Percentiles rank a stretch among this genome's conserved stretches.
Evolutionary conservation across 176 grass and related monocot genomes (phyloP).

Genomic region (Eremochloa ophiuroides): DNA sequence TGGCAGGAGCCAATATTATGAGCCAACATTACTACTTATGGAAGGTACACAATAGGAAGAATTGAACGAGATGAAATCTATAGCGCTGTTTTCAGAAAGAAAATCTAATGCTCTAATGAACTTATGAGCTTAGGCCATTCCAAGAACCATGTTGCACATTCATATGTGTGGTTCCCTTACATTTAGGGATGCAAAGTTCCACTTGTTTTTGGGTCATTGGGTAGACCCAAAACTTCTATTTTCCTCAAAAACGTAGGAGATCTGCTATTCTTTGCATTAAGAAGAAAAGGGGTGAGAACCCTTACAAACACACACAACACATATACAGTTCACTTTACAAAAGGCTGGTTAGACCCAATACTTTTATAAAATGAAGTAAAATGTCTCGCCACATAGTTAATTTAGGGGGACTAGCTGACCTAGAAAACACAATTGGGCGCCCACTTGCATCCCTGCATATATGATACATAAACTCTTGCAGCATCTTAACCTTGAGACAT

Average conservation of each 20-base stretch:
- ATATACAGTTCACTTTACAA: neutral
- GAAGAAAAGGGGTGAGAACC: neutral
- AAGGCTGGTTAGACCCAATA: neutral
- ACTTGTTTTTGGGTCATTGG: neutral
- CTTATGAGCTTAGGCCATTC: constrained; percentile 16
- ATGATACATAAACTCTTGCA: neutral
- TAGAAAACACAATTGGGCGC: neutral
- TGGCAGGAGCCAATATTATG: neutral
- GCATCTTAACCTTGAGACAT: neutral
- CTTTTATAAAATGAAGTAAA: neutral
- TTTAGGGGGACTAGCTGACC: neutral
- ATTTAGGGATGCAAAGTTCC: neutral
- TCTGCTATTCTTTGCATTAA: neutral
- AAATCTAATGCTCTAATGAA: neutral
- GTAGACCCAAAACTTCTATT: neutral
- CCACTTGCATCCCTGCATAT: neutral
- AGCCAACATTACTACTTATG: neutral
- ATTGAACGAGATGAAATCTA: neutral
- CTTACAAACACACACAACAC: neutral
- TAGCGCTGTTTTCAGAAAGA: neutral
- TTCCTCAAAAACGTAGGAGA: neutral
- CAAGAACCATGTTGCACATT: neutral
- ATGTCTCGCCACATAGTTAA: neutral
- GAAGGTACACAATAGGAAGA: neutral
- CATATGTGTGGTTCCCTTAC: neutral